Evolutionary conservation across 495 filamentous ascomycete genomes (phyloP), one percentile per base, ranked within the genome.

Genomic region (Durotheca rogersii): DNA sequence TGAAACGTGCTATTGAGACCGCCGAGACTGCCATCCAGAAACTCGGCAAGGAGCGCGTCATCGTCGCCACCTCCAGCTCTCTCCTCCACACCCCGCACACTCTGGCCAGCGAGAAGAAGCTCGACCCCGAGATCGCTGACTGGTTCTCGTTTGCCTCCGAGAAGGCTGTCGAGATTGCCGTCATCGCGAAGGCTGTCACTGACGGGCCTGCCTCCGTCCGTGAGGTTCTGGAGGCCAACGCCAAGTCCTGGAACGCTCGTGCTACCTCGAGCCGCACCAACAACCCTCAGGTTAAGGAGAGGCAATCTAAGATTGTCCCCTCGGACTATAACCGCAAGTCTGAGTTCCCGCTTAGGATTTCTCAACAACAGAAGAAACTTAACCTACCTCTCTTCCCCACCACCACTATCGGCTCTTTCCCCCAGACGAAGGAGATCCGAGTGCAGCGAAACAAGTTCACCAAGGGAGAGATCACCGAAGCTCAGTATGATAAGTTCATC

Each of bases 61-160:
- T 97, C 60, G 89, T 98, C 51, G 85, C 93, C 58, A 96, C 89
- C 53, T 97, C 93, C 63, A 90, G 86, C 80, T 96, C 92, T 53
- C 87, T 98, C 51, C 88, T 98, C 43, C 93, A 98, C 81, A 90
- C 88, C 33, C 93, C 93, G 53, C 93, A 98, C 85, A 97, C 93
- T 35, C 85, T 98, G 46, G 89, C 84, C 45, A 92, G 85, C 74
- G 93, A 98, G 84, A 96, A 97, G 86, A 91, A 89, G 68, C 87
- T 98, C 34, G 87, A 90, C 58, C 68, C 79, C 44, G 93, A 98
- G 72, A 84, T 98, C 68, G 83, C 80, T 60, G 89, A 96, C 70
- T 98, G 94, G 94, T 98, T 98, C 82, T 88, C 91, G 57, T 98
- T 98, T 70, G 94, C 93, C 65, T 81, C 81, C 34, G 87, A 98